phyloP scores from a whole-genome alignment of 148 eudicot species.

The Tetragonia tetragonoides region DNA sequence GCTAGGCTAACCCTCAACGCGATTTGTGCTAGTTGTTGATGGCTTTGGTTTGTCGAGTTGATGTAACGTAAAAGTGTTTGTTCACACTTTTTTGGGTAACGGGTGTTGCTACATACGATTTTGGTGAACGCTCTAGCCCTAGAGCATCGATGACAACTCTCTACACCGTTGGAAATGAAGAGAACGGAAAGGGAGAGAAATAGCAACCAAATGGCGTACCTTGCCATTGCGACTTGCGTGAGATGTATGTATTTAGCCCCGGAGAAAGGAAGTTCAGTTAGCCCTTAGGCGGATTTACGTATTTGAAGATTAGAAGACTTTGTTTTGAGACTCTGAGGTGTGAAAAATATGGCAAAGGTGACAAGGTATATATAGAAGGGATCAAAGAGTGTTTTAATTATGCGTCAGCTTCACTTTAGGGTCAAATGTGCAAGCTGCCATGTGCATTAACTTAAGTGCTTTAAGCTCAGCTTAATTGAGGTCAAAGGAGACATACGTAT shows the following conservation, averaged over 20 bases:
- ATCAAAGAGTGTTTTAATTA: conserved; percentile 15
- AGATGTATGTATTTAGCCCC: background rate
- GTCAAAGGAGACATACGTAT: conserved; percentile 1
- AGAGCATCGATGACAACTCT: conserved; percentile 25
- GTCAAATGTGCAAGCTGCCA: conserved; percentile 25
- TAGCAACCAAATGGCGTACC: conserved; percentile 24
- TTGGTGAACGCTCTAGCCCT: conserved; percentile 39
- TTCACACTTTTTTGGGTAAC: conserved; percentile 25
- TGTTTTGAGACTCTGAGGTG: background rate
- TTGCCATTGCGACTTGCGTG: conserved; percentile 40
- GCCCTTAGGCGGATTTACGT: background rate
- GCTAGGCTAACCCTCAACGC: conserved; percentile 46
- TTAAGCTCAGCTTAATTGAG: conserved; percentile 28
- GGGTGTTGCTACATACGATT: conserved; percentile 37
- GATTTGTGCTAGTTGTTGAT: conserved; percentile 44
- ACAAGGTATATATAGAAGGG: conserved; percentile 25
- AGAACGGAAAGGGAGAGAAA: conserved; percentile 27
- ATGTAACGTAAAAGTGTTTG: conserved; percentile 20
- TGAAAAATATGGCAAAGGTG: background rate
- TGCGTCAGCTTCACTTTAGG: conserved; percentile 32
- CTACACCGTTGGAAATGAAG: conserved; percentile 3
- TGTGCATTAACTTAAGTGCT: conserved; percentile 37
- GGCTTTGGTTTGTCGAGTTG: conserved; percentile 30
- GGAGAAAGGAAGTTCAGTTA: too few species aligned
- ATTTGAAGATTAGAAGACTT: background rate